Conservation (phyloP, 139 green algal genomes). For the Tetradesmus lagerheimii region DNA sequence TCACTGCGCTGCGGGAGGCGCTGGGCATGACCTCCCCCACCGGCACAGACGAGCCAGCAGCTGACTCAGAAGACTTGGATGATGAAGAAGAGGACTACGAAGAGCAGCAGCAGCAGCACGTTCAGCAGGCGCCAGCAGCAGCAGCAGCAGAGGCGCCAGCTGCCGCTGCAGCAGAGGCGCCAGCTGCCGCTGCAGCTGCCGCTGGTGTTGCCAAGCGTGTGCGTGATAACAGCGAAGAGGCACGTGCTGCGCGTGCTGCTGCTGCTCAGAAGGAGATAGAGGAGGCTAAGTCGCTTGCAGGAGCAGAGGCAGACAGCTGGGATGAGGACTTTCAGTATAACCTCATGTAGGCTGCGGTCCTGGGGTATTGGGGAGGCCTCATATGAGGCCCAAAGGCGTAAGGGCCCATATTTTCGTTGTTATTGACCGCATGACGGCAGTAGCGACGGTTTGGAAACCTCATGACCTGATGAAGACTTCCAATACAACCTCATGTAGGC, state of each 20-base stretch:
- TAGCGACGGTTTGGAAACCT: too few species aligned
- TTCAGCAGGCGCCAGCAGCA: background rate
- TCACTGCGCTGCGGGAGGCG: slow-evolving; percentile 40
- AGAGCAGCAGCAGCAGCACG: background rate
- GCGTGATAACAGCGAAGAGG: background rate
- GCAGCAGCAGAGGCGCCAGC: background rate
- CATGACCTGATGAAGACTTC: slow-evolving; percentile 7
- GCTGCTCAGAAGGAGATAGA: background rate
- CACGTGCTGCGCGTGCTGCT: background rate
- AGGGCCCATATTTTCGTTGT: too few species aligned
- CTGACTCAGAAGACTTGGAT: background rate
- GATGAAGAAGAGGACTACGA: background rate
- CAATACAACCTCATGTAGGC: background rate
- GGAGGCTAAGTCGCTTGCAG: background rate
- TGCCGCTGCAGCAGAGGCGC: background rate
- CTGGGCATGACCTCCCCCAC: slow-evolving; percentile 41
- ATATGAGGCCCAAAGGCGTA: too few species aligned
- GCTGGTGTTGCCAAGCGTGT: background rate
- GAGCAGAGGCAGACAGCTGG: background rate
- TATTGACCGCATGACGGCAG: too few species aligned
- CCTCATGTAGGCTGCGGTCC: too few species aligned
- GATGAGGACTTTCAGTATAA: background rate
- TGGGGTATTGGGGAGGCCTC: too few species aligned
- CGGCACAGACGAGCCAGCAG: background rate
- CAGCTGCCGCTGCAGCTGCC: background rate